Evolutionary conservation across 768 basidiomycete species (phyloP).

Genomic region (Steccherinum ochraceum): DNA sequence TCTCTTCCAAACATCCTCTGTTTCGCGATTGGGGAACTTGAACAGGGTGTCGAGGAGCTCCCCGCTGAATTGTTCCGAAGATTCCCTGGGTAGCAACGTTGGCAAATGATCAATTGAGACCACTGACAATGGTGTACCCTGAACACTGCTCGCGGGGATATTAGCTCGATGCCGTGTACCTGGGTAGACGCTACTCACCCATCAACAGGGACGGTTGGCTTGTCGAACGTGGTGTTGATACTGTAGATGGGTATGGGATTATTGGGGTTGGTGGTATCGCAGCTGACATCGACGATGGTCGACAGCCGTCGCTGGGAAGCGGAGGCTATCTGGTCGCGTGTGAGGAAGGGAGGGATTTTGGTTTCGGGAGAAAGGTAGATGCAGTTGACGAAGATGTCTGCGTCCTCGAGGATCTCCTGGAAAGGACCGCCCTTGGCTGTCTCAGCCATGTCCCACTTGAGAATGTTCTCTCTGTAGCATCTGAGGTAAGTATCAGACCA

Average conservation of each 20-base stretch:
- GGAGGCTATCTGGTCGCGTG: constrained; percentile 57
- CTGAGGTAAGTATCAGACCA: too few species aligned
- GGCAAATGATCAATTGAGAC: constrained; percentile 97
- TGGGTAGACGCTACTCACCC: constrained; percentile 25
- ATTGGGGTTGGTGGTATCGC: constrained; percentile 97
- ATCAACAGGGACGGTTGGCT: constrained; percentile 85
- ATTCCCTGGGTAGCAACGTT: constrained; percentile 89
- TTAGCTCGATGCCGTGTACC: neutral
- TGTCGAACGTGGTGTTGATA: constrained; percentile 89
- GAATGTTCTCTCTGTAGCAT: constrained; percentile 80
- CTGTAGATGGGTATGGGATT: constrained; percentile 95
- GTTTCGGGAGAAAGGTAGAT: constrained; percentile 96
- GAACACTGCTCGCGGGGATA: constrained; percentile 22
- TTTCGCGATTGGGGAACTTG: constrained; percentile 60
- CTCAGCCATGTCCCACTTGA: constrained; percentile 98
- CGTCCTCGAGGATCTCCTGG: constrained; percentile 88
- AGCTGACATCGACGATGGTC: constrained; percentile 95
- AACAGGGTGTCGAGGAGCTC: constrained; percentile 84
- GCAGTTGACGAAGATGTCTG: constrained; percentile 98
- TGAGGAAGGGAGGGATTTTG: constrained; percentile 78
- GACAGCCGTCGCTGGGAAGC: constrained; percentile 70
- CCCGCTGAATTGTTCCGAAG: constrained; percentile 91
- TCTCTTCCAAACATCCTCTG: constrained; percentile 78
- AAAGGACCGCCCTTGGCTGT: constrained; percentile 97
- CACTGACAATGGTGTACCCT: constrained; percentile 69